Evolutionary conservation across 176 grass and related monocot genomes (phyloP), one percentile per base, ranked within the genome.

Genomic region (Guadua angustifolia): DNA sequence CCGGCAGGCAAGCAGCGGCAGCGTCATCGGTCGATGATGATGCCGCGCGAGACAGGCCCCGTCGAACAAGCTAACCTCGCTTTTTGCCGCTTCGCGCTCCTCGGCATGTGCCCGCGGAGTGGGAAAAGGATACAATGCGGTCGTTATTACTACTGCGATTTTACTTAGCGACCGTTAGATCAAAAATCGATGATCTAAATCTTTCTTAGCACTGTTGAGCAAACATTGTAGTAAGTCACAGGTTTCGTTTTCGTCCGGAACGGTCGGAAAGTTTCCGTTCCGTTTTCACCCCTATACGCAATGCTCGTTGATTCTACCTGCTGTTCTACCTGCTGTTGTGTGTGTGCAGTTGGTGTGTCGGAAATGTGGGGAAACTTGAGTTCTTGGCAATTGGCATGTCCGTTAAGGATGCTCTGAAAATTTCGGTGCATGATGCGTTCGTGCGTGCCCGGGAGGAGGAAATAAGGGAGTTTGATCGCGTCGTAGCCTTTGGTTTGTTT

Each of bases 381-480:
- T 85, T 59, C 65, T 69, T 42, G 24, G 24, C 64, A 46, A n/a
- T n/a, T n/a, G n/a, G n/a, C n/a, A n/a, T 85, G 39, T 45, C 75
- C 56, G 56, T 24, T 24, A 24, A 24, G 56, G 62, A 59, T 26
- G 14, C 26, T 65, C 18, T 21, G 11, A 18, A 25, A 77, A 18
- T 33, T 47, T 58, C 26, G 39, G 73, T 32, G 47, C 49, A 6
- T 78, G n/a, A n/a, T n/a, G n/a, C n/a, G n/a, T n/a, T 85, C 24
- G 38, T 25, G 50, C 36, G 66, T 82, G 60, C 52, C 7, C 38
- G 22, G 51, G 4, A 5, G 16, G 57, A 72, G 52, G 16, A 71
- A 42, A n/a, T 53, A 18, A 46, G 53, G 24, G 32, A 10, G 39
- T 24, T 83, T 43, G 2, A 42, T 52, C 2, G 49, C 10, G 21